A percentile compares a stretch with the other conserved stretches of the same genome.
Conservation (phyloP, 1,284 basidiomycete species). For the Earliella scabrosa region DNA sequence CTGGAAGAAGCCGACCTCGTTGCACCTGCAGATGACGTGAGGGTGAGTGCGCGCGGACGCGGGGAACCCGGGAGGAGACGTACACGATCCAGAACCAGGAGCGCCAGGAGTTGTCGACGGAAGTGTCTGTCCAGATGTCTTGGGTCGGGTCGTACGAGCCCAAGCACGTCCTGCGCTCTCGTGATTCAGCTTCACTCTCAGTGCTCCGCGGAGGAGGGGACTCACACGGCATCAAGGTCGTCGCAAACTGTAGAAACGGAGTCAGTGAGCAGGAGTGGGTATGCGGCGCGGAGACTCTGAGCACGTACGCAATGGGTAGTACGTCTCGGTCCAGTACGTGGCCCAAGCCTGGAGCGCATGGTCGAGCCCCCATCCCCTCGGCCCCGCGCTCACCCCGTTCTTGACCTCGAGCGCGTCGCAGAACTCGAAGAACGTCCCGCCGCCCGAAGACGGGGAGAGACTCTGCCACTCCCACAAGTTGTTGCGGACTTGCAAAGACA, state of each 20-base stretch:
- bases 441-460: slow-evolving; percentile 49
- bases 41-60: neutral
- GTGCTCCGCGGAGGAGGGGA: slow-evolving; percentile 2
- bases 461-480: slow-evolving; percentile 61
- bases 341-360: slow-evolving; percentile 68
- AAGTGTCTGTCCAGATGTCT: slow-evolving; percentile 53
- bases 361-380: slow-evolving; percentile 64
- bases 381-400: slow-evolving; percentile 56
- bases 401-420: slow-evolving; percentile 78
- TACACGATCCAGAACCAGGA: slow-evolving; percentile 70
- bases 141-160: slow-evolving; percentile 58
- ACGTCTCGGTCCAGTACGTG: slow-evolving; percentile 53
- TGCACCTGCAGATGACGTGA: slow-evolving; percentile 50
- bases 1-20: slow-evolving; percentile 69
- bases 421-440: slow-evolving; percentile 60
- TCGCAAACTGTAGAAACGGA: slow-evolving; percentile 46
- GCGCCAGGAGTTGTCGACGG: slow-evolving; percentile 52
- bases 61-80: slow-evolving; percentile 19
- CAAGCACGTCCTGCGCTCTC: slow-evolving; percentile 58
- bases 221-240: slow-evolving; percentile 44
- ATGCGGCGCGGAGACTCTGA: neutral
- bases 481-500: slow-evolving; percentile 52
- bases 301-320: slow-evolving; percentile 46
- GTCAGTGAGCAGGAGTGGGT: neutral
- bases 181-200: neutral